Evolutionary conservation across 208 protist genomes (phyloP), one percentile per base, ranked within the genome.

Genomic region (Trypanosoma vivax): DNA sequence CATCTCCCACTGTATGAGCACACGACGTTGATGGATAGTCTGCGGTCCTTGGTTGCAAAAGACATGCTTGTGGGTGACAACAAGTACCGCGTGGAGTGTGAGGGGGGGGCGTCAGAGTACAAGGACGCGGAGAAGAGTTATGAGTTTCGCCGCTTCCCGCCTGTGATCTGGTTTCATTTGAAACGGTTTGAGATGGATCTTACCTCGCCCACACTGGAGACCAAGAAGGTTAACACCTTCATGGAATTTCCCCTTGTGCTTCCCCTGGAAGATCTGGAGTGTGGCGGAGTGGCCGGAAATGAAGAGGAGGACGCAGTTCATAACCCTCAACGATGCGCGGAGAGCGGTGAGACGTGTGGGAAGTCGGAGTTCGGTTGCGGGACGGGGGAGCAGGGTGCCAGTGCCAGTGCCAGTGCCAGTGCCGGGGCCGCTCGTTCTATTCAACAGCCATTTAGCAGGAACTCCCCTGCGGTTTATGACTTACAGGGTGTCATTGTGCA

Each of bases 131-230:
- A 87, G 65, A 90, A 84, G 59, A 74, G 76, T 37, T 87, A 89
- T 54, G 59, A 63, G 29, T 91, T 85, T 56, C 64, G 74, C 30
- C 63, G 74, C 38, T 93, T 96, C 50, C 85, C 92, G 7, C 77
- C 83, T 33, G 83, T 96, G 18, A 82, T 85, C 27, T 84, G 81
- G 70, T 80, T 97, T 37, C 87, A 95, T 47, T 49, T 97, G 31
- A 97, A 95, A 60, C 79, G 92, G 50, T 97, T 96, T 61, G 82
- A 92, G 24, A 91, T 94, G 66, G 80, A 94, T 56, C 56, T 91
- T 14, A 83, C 60, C 24, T 88, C 82, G 25, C 79, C 79, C 5
- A 76, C 65, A 43, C 68, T 90, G 14, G 79, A 89, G 62, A 88
- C 87, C 80, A 79, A 74, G 34, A 94, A 94, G 54, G 63, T 94